phyloP scores from a whole-genome alignment of 495 filamentous ascomycete genomes.

The Neurospora terricola region DNA sequence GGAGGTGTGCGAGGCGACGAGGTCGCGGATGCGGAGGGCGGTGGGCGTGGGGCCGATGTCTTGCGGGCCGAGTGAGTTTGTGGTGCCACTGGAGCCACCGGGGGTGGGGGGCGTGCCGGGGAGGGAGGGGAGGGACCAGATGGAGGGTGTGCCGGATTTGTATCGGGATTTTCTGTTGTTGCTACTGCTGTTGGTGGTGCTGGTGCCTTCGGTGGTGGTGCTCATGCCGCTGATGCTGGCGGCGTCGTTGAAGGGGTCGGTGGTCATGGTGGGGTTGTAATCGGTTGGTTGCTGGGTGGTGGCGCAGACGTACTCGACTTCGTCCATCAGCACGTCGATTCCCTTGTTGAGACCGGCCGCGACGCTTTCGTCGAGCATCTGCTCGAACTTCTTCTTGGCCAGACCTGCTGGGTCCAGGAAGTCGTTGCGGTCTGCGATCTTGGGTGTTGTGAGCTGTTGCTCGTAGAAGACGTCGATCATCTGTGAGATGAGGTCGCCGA shows the following conservation, averaged over 20 bases:
- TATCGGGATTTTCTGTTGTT: constrained; percentile 6
- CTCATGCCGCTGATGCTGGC: constrained; percentile 2
- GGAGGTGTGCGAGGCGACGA: constrained; percentile 76
- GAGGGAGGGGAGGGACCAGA: not conserved
- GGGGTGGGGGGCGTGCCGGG: not conserved
- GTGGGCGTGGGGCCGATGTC: constrained; percentile 79
- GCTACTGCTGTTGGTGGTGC: not conserved
- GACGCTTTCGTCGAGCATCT: constrained; percentile 96
- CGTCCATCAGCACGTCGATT: constrained; percentile 96
- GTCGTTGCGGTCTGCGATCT: constrained; percentile 84
- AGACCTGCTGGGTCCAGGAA: constrained; percentile 85
- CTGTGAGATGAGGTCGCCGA: constrained; percentile 95
- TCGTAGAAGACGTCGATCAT: constrained; percentile 99
- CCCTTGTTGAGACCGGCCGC: constrained; percentile 94
- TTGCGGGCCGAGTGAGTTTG: not conserved
- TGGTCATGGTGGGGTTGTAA: constrained; percentile 61
- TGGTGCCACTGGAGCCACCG: not conserved
- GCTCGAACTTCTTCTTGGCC: constrained; percentile 97
- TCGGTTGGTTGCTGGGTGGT: constrained; percentile 80
- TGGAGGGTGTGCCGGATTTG: not conserved
- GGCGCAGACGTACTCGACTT: constrained; percentile 90
- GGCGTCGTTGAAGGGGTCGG: constrained; percentile 28
- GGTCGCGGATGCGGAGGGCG: constrained; percentile 67
- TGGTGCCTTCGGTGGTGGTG: not conserved
- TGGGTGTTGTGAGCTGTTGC: constrained; percentile 74